These are phyloP conservation scores for Exophiala oligosperma DNA, from an alignment of 2,329 filamentous ascomycete genomes.

Conservation along the genomic window DNA sequence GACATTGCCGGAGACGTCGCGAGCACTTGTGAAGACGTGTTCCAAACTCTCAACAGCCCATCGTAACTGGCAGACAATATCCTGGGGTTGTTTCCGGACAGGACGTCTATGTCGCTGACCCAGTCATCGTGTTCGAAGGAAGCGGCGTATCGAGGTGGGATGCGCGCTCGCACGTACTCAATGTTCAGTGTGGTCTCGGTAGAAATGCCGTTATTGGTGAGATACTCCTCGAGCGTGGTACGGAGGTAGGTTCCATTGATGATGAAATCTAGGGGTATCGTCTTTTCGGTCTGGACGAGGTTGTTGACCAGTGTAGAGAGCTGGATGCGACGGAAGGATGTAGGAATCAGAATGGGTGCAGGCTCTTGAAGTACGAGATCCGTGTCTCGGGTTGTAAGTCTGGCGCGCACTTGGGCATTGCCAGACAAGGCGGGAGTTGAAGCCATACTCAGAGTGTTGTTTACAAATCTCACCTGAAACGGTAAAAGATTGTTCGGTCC, in stretches of 20 bases:
- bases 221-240: slow-evolving; percentile 86
- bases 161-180: slow-evolving; percentile 88
- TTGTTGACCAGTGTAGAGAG: slow-evolving; percentile 65
- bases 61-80: slow-evolving; percentile 95
- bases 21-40: slow-evolving; percentile 79
- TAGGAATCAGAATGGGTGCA: slow-evolving; percentile 57
- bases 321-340: slow-evolving; percentile 57
- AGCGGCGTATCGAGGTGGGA: slow-evolving; percentile 84
- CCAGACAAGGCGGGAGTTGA: not conserved
- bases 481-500: too few relatives aligned
- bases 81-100: slow-evolving; percentile 64
- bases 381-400: slow-evolving; percentile 53
- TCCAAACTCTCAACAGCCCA: slow-evolving; percentile 85
- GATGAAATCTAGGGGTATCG: slow-evolving; percentile 76
- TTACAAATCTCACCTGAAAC: too few relatives aligned
- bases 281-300: slow-evolving; percentile 56
- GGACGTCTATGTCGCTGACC: slow-evolving; percentile 83
- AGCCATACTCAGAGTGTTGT: too few relatives aligned
- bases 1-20: slow-evolving; percentile 69
- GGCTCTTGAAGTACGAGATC: slow-evolving; percentile 56
- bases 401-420: slow-evolving; percentile 53
- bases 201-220: slow-evolving; percentile 81
- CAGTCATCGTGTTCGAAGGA: slow-evolving; percentile 98
- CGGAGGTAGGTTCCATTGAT: slow-evolving; percentile 91
- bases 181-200: slow-evolving; percentile 83